phyloP scores from a whole-genome alignment of 2,329 filamentous ascomycete species.

The Ceratocystis diversiconidia region DNA sequence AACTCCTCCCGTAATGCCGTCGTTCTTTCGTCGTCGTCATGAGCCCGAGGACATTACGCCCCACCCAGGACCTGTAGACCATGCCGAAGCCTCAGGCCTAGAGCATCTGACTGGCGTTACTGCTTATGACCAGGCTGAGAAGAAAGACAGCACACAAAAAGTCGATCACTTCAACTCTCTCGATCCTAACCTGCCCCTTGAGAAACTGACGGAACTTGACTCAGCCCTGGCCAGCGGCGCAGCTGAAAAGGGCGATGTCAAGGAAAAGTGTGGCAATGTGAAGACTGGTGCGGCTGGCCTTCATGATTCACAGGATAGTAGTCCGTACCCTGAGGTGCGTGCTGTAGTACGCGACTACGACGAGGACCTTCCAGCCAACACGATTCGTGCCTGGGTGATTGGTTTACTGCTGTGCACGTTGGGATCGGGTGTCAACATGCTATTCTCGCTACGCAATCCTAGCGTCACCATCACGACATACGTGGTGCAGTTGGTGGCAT shows the following conservation, averaged over 20 bases:
- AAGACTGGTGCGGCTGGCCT: constrained; percentile 34
- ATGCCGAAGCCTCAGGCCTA: constrained; percentile 29
- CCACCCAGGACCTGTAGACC: constrained; percentile 28
- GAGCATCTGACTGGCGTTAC: constrained; percentile 35
- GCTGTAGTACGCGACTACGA: constrained; percentile 52
- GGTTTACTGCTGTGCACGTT: constrained; percentile 46
- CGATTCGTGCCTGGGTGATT: constrained; percentile 49
- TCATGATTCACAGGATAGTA: constrained; percentile 44
- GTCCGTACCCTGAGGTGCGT: constrained; percentile 53
- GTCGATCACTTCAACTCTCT: constrained; percentile 20
- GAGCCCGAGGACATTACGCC: constrained; percentile 34
- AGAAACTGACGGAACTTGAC: constrained; percentile 46
- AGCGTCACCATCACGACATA: constrained; percentile 46
- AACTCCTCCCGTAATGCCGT: constrained; percentile 17
- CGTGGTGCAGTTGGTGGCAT: constrained; percentile 47
- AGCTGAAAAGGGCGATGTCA: constrained; percentile 30
- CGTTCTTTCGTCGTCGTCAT: constrained; percentile 33
- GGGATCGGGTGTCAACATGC: constrained; percentile 46
- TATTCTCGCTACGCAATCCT: constrained; percentile 46
- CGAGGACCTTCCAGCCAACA: constrained; percentile 49
- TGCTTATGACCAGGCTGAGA: constrained; percentile 42
- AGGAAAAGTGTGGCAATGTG: constrained; percentile 23
- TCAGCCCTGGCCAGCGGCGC: constrained; percentile 40
- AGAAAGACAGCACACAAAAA: constrained; percentile 20
- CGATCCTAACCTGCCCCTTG: constrained; percentile 51